Evolutionary conservation across 768 basidiomycete species (phyloP), one percentile per base, ranked within the genome.

Genomic region (Boletus insuetus): DNA sequence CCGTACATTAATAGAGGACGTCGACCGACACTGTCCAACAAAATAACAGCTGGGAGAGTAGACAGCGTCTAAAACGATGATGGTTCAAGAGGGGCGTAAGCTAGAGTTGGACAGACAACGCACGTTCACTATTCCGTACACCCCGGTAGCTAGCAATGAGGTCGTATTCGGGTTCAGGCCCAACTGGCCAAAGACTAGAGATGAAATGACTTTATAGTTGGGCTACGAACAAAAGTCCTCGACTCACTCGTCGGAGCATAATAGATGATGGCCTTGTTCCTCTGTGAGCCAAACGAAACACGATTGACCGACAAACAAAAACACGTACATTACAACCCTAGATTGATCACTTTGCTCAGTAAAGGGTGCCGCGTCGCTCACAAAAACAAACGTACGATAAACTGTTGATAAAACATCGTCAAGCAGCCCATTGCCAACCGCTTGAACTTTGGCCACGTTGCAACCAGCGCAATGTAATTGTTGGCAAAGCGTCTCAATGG

Each of bases 71-170:
- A 64, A 34, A 56, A 53, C 50, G 48, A 16, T 20, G 41, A 43
- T 44, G 26, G 19, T 34, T 37, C 29, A 35, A 53, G 29, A 46
- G 20, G 17, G 22, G 40, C 41, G 38, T 9, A 20, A 39, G 24
- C 8, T 37, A 11, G 29, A 12, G 22, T 20, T 16, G 34, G 17
- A 56, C 29, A 46, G 3, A 26, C 9, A 4, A 58, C 62, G 38
- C 44, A 64, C 64, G 14, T 69, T 73, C 16, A 71, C 68, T 57
- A 76, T 63, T 8, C 75, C 76, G 19, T 69, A 74, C 20, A 75
- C 73, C 13, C 76, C 76, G 1, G 75, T 73, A n/a, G 76, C 76
- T 11, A 77, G 58, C 7, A 77, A 55, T 9, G 76, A 77, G 1
- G 76, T 73, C 1, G 76, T 76, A 37, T 69, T 73, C 0, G 69